Conservation (phyloP, 352 stramenopile genomes). For the Phytopythium ostracodes region DNA sequence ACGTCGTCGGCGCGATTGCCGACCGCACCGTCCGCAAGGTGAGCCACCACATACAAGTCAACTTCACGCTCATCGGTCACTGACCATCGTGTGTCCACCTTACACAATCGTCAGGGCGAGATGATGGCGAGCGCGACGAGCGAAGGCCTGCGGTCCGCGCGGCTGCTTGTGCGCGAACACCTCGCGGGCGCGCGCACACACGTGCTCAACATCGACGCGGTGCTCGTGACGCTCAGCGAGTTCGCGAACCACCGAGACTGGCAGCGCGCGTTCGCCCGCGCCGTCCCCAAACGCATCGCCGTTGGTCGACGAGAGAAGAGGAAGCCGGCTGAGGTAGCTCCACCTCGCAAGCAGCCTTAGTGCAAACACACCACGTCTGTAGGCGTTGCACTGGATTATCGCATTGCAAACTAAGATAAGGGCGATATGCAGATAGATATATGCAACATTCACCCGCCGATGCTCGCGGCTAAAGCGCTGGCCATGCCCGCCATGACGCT, state of each 20-base stretch:
- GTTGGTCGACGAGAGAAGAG: slow-evolving; percentile 13
- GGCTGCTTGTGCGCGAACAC: slow-evolving; percentile 67
- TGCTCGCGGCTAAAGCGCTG: slow-evolving; percentile 4
- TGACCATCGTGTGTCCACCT: neutral
- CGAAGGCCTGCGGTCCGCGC: slow-evolving; percentile 25
- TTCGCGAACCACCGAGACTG: slow-evolving; percentile 66
- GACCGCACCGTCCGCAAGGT: slow-evolving; percentile 82
- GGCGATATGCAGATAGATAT: slow-evolving; percentile 6
- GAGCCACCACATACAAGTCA: neutral
- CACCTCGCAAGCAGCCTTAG: neutral
- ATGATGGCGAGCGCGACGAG: slow-evolving; percentile 34
- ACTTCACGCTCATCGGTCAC: neutral
- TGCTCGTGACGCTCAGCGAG: slow-evolving; percentile 72
- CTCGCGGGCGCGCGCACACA: slow-evolving; percentile 44
- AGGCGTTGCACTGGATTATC: too few relatives aligned
- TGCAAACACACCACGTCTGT: neutral
- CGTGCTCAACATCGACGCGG: slow-evolving; percentile 78
- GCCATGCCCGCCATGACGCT: slow-evolving; percentile 57
- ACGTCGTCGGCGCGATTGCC: slow-evolving; percentile 83
- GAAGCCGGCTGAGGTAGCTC: neutral
- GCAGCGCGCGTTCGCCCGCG: slow-evolving; percentile 46
- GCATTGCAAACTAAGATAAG: neutral
- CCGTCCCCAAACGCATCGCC: slow-evolving; percentile 53
- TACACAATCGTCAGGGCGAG: slow-evolving; percentile 25
- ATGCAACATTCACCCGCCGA: neutral